Evolutionary conservation across 2,329 filamentous ascomycete genomes (phyloP), one percentile per base, ranked within the genome.

Genomic region (Pseudogymnoascus sp.): DNA sequence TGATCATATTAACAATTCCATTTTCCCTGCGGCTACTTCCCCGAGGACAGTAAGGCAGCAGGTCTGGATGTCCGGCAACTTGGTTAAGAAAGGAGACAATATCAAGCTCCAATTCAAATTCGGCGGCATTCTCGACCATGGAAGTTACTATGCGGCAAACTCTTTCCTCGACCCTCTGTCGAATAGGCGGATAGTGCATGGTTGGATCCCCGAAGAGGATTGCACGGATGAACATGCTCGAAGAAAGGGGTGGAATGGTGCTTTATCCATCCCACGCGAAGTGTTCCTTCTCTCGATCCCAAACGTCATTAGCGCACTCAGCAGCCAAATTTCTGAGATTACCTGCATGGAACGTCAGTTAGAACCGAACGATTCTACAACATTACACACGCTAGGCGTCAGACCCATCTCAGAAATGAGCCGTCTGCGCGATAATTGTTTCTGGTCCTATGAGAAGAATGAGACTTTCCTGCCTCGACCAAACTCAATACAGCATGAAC

Each of bases 81-180:
- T 45, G 12, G 41, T 45, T 4, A 14, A 35, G 37, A 43, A 25
- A 31, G 55, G 58, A 58, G 45, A 61, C 25, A 35, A 14, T 8
- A 62, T 60, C 31, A 59, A 31, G 16, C 43, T 65, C 16, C 11
- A 31, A 31, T 61, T 63, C 35, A 49, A 64, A 16, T 40, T 43
- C 28, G 65, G 61, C 14, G 67, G 66, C 8, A 33, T 60, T 55
- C 62, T 69, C 8, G 67, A 69, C 52, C 64, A 68, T 38, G 67
- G 67, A 7, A 18, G 38, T 4, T 64, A 58, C 64, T 63, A 65
- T 55, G 64, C 64, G 12, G 64, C 60, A 37, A 65, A 65, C 45
- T 62, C 64, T 7, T 64, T 65, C 25, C 33, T 60, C 40, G 64
- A 65, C 25, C 49, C 60, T 18, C 33, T 33, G 4, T 28, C 41